These are phyloP conservation scores for Aspergillus carbonarius DNA, from an alignment of 2,329 filamentous ascomycete species.

Conservation along the genomic window DNA sequence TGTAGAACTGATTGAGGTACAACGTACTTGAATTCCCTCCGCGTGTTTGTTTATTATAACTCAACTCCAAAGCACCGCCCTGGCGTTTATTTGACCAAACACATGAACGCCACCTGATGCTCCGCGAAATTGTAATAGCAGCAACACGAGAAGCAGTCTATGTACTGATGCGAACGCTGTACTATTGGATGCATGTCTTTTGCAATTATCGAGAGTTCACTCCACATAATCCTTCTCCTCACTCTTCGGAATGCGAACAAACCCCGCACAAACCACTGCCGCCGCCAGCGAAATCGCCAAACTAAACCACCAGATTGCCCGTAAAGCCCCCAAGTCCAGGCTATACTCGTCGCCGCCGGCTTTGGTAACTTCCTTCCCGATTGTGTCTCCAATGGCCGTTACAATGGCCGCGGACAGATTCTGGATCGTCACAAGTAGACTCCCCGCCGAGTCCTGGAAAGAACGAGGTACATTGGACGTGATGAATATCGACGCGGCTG, in stretches of 20 bases:
- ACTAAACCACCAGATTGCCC: slow-evolving; percentile 41
- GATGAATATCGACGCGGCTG: slow-evolving; percentile 47
- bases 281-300: slow-evolving; percentile 32
- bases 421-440: slow-evolving; percentile 46
- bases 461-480: slow-evolving; percentile 44
- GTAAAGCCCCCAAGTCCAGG: slow-evolving; percentile 28
- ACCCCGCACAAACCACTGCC: slow-evolving; percentile 32
- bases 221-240: slow-evolving; percentile 30
- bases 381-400: slow-evolving; percentile 28
- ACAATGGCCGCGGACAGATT: slow-evolving; percentile 45
- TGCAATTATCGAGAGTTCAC: too few species aligned
- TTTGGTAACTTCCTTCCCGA: slow-evolving; percentile 26
- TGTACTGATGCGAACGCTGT: too few species aligned
- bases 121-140: too few species aligned
- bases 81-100: too few species aligned
- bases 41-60: too few species aligned
- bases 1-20: too few species aligned
- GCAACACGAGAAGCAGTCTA: too few species aligned
- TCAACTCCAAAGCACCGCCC: too few species aligned
- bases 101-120: too few species aligned
- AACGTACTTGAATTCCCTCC: too few species aligned
- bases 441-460: slow-evolving; percentile 47
- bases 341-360: slow-evolving; percentile 17
- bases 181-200: too few species aligned
- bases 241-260: slow-evolving; percentile 41